phyloP scores from a whole-genome alignment of 2,329 filamentous ascomycete species.

The Endoconidiophora polonica region DNA sequence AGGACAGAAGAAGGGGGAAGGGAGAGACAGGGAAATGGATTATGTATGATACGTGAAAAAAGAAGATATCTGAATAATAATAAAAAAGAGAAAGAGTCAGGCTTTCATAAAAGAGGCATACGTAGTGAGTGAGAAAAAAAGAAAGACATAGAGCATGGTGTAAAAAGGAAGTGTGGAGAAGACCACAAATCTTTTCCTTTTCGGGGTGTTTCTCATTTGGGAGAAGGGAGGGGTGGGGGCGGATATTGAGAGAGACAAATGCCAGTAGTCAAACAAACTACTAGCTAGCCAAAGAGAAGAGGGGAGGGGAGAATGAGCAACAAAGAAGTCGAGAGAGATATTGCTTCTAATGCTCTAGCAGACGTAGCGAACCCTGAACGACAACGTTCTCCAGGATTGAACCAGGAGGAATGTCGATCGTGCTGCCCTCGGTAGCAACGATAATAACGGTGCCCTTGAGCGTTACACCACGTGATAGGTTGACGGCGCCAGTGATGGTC shows the following conservation, averaged over 20 bases:
- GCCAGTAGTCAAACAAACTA: too few species aligned
- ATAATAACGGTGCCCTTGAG: slow-evolving; percentile 99
- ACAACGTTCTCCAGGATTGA: slow-evolving; percentile 98
- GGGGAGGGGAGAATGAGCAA: background rate
- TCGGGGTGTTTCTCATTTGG: too few species aligned
- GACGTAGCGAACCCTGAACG: slow-evolving; percentile 83
- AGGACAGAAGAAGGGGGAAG: background rate
- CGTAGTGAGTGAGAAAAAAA: background rate
- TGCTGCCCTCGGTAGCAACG: slow-evolving; percentile 91
- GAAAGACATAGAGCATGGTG: background rate
- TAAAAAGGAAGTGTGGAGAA: background rate
- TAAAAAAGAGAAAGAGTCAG: background rate
- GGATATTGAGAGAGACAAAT: too few species aligned
- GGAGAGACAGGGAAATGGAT: background rate
- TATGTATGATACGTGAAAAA: slow-evolving; percentile 1
- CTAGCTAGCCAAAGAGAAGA: background rate
- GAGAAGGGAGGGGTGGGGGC: background rate
- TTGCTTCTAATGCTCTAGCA: slow-evolving; percentile 42
- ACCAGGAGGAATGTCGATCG: slow-evolving; percentile 92
- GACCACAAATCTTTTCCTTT: too few species aligned
- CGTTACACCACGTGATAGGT: slow-evolving; percentile 86
- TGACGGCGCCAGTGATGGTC: slow-evolving; percentile 94
- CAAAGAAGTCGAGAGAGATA: background rate
- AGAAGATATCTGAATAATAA: background rate
- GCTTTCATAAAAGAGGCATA: background rate